Conservation (phyloP, 352 stramenopile species). For the Globisporangium polare region DNA sequence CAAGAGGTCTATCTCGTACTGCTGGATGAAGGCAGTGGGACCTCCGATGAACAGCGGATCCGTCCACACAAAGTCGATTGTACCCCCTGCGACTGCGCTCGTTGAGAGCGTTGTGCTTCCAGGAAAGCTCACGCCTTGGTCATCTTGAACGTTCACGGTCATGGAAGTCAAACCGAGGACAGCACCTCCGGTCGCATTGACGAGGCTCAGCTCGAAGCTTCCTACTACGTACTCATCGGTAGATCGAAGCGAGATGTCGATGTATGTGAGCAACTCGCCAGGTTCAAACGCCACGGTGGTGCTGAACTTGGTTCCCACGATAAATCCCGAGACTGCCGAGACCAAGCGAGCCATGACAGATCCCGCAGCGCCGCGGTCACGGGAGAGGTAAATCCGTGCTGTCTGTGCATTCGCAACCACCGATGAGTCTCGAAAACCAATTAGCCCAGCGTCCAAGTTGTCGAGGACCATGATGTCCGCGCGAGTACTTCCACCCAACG, state of each 20-base stretch:
- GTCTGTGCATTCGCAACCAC: conserved; percentile 18
- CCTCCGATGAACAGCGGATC: conserved; percentile 26
- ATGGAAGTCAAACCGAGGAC: conserved; percentile 12
- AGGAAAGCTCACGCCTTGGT: conserved; percentile 38
- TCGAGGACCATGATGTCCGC: conserved; percentile 27
- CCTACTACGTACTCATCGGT: conserved; percentile 31
- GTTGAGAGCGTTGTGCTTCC: conserved; percentile 15
- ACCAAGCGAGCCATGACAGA: conserved; percentile 22
- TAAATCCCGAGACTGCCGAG: conserved; percentile 28
- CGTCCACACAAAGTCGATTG: conserved; percentile 22
- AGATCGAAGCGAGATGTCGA: conserved; percentile 22
- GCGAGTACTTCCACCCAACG: conserved; percentile 7
- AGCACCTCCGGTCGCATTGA: conserved; percentile 24
- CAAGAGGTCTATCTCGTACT: conserved; percentile 20
- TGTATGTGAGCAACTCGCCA: conserved; percentile 4
- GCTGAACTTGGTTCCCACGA: conserved; percentile 22
- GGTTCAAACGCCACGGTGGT: conserved; percentile 28
- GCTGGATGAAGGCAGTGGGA: background rate
- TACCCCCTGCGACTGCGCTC: conserved; percentile 22
- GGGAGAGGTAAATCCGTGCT: conserved; percentile 11
- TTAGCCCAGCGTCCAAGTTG: conserved; percentile 28
- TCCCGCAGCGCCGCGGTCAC: conserved; percentile 8
- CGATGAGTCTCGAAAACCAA: conserved; percentile 24
- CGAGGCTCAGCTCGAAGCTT: conserved; percentile 25
- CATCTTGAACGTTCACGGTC: conserved; percentile 27